Evolutionary conservation across 2,329 filamentous ascomycete genomes (phyloP).

Genomic region (Hymenoscyphus scutula): DNA sequence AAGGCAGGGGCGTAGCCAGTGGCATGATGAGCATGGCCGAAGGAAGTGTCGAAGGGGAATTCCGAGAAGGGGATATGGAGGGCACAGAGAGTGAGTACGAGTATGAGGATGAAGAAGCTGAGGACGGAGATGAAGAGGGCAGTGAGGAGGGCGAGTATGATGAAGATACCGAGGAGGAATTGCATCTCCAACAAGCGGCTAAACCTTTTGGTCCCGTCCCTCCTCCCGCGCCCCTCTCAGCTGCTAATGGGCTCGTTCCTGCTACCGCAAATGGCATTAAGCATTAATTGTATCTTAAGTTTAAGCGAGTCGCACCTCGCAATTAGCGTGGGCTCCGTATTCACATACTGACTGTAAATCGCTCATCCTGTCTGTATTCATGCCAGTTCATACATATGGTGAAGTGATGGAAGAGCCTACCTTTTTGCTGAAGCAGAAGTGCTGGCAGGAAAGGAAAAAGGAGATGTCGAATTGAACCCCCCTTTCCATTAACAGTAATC

Average conservation of each 20-base stretch:
- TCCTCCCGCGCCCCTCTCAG: slow-evolving; percentile 30
- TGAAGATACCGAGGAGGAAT: slow-evolving; percentile 43
- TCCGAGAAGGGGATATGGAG: slow-evolving; percentile 53
- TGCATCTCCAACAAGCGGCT: slow-evolving; percentile 30
- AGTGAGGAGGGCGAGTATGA: slow-evolving; percentile 42
- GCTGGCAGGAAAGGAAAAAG: too few species aligned
- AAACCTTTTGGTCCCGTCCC: slow-evolving; percentile 36
- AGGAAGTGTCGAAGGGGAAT: slow-evolving; percentile 52
- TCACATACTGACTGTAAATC: slow-evolving; percentile 7
- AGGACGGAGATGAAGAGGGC: slow-evolving; percentile 54
- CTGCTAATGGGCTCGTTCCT: slow-evolving; percentile 26
- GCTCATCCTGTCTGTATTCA: background rate
- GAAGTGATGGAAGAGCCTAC: background rate
- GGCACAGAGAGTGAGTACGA: slow-evolving; percentile 63
- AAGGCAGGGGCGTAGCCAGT: slow-evolving; percentile 74
- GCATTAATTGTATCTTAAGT: slow-evolving; percentile 24
- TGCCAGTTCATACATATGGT: background rate
- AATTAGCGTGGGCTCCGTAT: background rate
- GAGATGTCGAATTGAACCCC: too few species aligned
- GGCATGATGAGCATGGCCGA: slow-evolving; percentile 62
- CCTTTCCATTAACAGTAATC: too few species aligned
- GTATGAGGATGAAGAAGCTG: slow-evolving; percentile 61
- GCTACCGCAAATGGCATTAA: slow-evolving; percentile 31
- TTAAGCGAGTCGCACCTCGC: background rate
- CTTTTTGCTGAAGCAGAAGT: background rate